phyloP scores from a whole-genome alignment of 768 basidiomycete species.

The Fistulinella prunicolor region DNA sequence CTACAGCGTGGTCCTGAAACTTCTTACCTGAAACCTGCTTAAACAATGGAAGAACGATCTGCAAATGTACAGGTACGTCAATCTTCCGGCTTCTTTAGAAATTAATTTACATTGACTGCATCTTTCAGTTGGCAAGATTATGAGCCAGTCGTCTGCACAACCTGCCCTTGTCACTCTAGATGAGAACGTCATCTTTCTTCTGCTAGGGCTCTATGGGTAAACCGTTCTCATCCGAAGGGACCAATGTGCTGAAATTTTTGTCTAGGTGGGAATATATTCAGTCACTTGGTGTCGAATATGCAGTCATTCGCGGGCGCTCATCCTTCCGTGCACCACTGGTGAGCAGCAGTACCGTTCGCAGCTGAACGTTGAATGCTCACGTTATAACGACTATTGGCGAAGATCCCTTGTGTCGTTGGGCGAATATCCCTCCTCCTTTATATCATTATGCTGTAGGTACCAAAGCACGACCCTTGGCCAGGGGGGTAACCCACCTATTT shows the following conservation, averaged over 20 bases:
- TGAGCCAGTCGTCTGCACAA: neutral
- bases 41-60: neutral
- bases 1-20: constrained; percentile 2
- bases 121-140: neutral
- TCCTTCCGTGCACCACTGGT: constrained; percentile 20
- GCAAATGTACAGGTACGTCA: neutral
- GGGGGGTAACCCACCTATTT: neutral
- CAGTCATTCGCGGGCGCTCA: constrained; percentile 11
- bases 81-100: too few species aligned
- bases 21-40: constrained; percentile 5
- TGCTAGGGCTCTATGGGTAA: constrained; percentile 23
- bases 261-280: constrained; percentile 24
- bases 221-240: neutral
- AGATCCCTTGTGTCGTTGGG: constrained; percentile 24
- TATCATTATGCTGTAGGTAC: constrained; percentile 13
- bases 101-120: too few species aligned
- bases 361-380: neutral
- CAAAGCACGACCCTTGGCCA: neutral
- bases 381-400: neutral
- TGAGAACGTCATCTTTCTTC: constrained; percentile 5
- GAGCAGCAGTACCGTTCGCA: constrained; percentile 2
- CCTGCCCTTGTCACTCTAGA: neutral
- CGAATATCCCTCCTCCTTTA: constrained; percentile 9
- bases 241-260: neutral
- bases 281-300: constrained; percentile 17